A percentile compares a stretch with the other conserved stretches of the same genome.
Evolutionary conservation across 257 asterid genomes (phyloP).

Genomic region (Nicotiana undulata): DNA sequence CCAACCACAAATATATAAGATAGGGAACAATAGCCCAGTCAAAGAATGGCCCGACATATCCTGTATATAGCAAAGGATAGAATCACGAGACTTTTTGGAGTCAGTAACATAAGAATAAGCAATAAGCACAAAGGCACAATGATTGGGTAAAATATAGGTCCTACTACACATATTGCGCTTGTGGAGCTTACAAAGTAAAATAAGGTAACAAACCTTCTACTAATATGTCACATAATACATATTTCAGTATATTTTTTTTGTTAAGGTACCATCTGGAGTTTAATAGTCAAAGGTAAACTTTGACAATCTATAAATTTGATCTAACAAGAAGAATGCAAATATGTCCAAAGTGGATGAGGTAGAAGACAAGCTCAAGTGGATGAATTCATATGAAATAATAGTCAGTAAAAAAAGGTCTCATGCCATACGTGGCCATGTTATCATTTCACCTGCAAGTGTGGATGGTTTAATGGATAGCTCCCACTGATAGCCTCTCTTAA

Average conservation of each 20-base stretch:
- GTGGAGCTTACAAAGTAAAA: neutral
- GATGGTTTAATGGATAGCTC: slow-evolving; percentile 81
- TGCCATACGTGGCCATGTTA: slow-evolving; percentile 4
- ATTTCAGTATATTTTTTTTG: neutral
- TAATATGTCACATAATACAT: neutral
- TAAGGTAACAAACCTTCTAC: neutral
- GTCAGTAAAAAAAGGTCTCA: neutral
- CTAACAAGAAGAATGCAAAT: neutral
- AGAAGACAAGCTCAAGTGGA: neutral
- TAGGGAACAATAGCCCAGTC: neutral
- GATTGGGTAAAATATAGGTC: neutral
- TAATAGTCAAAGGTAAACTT: neutral
- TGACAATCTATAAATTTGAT: neutral
- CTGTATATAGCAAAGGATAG: neutral
- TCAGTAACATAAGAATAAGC: neutral
- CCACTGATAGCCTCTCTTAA: slow-evolving; percentile 48
- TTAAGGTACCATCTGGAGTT: neutral
- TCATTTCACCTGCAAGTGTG: slow-evolving; percentile 46
- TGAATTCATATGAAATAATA: neutral
- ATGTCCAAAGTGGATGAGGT: neutral
- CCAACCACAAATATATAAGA: neutral
- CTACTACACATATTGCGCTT: neutral
- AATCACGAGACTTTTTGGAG: neutral
- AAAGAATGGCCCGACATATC: neutral
- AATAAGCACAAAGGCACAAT: neutral